Evolutionary conservation across 441 rosid genomes (phyloP).

Genomic region (Gossypium schwendimanii): DNA sequence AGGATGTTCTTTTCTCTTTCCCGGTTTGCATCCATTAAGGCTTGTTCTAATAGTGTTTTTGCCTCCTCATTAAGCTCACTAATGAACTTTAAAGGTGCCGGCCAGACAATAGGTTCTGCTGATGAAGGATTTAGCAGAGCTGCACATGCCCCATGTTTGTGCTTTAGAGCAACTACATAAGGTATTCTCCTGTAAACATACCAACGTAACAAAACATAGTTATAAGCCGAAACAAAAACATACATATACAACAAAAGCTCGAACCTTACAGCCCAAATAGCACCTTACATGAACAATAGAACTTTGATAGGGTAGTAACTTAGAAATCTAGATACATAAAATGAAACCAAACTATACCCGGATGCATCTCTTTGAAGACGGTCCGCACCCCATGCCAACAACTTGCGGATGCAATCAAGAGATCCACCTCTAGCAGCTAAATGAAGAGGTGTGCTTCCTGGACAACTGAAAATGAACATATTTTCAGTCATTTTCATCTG

Average conservation of each 20-base stretch:
- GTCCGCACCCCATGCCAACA: slow-evolving; percentile 99
- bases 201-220: not conserved
- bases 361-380: slow-evolving; percentile 88
- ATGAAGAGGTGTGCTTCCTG: slow-evolving; percentile 95
- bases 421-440: slow-evolving; percentile 96
- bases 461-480: slow-evolving; percentile 39
- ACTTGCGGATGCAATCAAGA: slow-evolving; percentile 75
- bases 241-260: too few relatives aligned
- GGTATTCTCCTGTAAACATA: slow-evolving; percentile 72
- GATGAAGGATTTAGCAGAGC: slow-evolving; percentile 92
- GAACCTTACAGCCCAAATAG: too few relatives aligned
- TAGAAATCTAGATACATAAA: not conserved
- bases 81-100: slow-evolving; percentile 89
- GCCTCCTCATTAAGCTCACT: slow-evolving; percentile 86
- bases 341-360: slow-evolving; percentile 48
- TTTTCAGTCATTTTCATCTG: slow-evolving; percentile 12
- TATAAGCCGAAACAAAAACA: too few relatives aligned
- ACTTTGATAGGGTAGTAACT: not conserved
- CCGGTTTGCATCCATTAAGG: slow-evolving; percentile 75
- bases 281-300: not conserved
- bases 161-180: slow-evolving; percentile 64
- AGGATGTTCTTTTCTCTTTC: slow-evolving; percentile 81
- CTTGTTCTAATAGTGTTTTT: slow-evolving; percentile 66
- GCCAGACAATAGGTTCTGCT: slow-evolving; percentile 97
- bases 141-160: slow-evolving; percentile 75